phyloP scores from a whole-genome alignment of 2,329 filamentous ascomycete species.

The Lizonia empirigonia region DNA sequence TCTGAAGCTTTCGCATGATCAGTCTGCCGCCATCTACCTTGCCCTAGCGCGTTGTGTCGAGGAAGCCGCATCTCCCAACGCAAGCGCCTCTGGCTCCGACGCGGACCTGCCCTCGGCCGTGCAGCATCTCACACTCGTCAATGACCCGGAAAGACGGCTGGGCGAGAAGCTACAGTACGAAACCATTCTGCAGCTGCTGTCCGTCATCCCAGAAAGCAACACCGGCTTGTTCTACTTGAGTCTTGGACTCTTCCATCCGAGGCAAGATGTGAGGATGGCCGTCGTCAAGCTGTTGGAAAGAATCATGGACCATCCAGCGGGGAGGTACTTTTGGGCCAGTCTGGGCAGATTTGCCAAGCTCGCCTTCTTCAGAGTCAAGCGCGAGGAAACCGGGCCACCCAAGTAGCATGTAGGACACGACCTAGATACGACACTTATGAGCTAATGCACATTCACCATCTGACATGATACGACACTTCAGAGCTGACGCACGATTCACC shows the following conservation, averaged over 20 bases:
- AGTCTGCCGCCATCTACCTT: constrained; percentile 84
- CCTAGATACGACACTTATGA: too few relatives aligned
- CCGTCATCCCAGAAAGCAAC: constrained; percentile 82
- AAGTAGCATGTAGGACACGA: neutral
- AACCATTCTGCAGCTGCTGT: constrained; percentile 66
- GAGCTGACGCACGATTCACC: too few relatives aligned
- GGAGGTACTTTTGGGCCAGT: constrained; percentile 88
- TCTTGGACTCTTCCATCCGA: constrained; percentile 89
- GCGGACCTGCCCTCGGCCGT: constrained; percentile 25
- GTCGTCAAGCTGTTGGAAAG: constrained; percentile 82
- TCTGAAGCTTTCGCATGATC: constrained; percentile 74
- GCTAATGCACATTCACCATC: too few relatives aligned
- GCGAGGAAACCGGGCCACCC: constrained; percentile 54
- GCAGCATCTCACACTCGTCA: constrained; percentile 32
- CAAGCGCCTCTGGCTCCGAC: constrained; percentile 25
- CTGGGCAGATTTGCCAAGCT: constrained; percentile 88
- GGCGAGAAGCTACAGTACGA: constrained; percentile 44
- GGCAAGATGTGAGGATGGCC: constrained; percentile 75
- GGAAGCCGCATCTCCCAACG: constrained; percentile 35
- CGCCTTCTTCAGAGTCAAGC: constrained; percentile 78
- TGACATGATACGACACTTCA: too few relatives aligned
- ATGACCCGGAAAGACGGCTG: constrained; percentile 31
- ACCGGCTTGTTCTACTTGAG: constrained; percentile 90
- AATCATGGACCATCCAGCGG: constrained; percentile 84
- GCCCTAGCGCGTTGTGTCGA: constrained; percentile 76